Evolutionary conservation across 768 basidiomycete species (phyloP).

Genomic region (Trametes maxima): DNA sequence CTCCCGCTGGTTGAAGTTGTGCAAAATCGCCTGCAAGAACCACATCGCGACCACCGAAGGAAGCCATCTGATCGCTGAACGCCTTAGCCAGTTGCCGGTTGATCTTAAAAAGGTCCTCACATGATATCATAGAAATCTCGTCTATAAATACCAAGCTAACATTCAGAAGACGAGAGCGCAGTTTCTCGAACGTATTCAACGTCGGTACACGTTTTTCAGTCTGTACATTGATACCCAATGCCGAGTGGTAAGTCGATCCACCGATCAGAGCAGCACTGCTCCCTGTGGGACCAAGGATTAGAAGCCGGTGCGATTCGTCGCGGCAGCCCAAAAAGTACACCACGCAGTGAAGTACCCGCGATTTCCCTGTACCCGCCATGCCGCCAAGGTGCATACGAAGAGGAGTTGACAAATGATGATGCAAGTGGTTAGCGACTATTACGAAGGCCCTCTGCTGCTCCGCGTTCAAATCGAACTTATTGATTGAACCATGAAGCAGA

Average conservation of each 20-base stretch:
- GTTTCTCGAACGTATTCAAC: background rate
- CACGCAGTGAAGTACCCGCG: conserved; percentile 23
- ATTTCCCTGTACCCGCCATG: conserved; percentile 23
- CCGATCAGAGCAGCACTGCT: background rate
- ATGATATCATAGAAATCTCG: background rate
- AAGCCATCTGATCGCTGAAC: background rate
- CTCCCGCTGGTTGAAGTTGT: background rate
- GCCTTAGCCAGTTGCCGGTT: background rate
- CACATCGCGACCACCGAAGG: background rate
- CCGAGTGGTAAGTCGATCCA: background rate
- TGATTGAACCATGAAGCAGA: background rate
- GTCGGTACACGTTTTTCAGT: no score
- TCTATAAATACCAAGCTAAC: background rate
- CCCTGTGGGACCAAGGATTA: conserved; percentile 31
- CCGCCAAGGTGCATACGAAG: conserved; percentile 23
- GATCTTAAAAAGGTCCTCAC: background rate
- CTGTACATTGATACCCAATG: background rate
- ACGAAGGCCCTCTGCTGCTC: background rate
- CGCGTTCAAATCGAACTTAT: background rate
- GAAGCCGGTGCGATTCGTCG: conserved; percentile 21
- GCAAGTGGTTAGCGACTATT: background rate
- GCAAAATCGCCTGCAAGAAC: background rate
- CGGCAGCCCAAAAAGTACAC: conserved; percentile 14
- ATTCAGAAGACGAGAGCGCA: background rate
- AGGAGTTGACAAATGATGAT: background rate